Evolutionary conservation across 257 asterid species (phyloP), one percentile per base, ranked within the genome.

Genomic region (Fraxinus americana): DNA sequence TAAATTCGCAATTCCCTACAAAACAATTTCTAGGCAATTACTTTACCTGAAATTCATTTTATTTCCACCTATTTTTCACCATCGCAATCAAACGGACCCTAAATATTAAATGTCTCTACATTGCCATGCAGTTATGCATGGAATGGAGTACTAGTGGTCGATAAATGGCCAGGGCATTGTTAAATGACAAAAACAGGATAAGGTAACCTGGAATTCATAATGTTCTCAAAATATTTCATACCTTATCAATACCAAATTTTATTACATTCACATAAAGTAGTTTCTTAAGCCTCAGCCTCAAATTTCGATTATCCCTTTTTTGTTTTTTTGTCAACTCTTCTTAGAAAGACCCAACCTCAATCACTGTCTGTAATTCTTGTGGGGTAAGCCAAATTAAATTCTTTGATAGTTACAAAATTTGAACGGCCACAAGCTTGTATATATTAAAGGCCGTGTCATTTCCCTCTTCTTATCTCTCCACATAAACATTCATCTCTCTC

Each of bases 191-290:
- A 48, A 67, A 68, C 61, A 69, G 69, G 80, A 77, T 43, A 77
- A 70, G 59, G 76, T 39, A 70, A 45, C 70, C 39, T 2, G 13
- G 25, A 77, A 52, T 36, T 27, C 61, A 70, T 54, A 17, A 52
- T 17, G 71, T 23, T 77, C 76, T 70, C 81, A 70, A 23, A 77
- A 66, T 32, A 29, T 1, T 34, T 7, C 39, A 77, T n/a, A 1
- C 39, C 16, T 77, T 77, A 77, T 77, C 81, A 38, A 4, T 6
- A 23, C 38, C 63, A 30, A 13, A 48, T 48, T 52, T 77, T 70
- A 77, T 54, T 57, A 36, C 17, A 12, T 69, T 70, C 81, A 69
- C 71, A 69, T 50, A 34, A 77, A 77, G 45, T 50, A 77, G 13
- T 16, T 54, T 54, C 63, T 54, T 45, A 16, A 17, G 67, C 50